Evolutionary conservation across 2,329 filamentous ascomycete species (phyloP).

Genomic region (Colletotrichum sp.): DNA sequence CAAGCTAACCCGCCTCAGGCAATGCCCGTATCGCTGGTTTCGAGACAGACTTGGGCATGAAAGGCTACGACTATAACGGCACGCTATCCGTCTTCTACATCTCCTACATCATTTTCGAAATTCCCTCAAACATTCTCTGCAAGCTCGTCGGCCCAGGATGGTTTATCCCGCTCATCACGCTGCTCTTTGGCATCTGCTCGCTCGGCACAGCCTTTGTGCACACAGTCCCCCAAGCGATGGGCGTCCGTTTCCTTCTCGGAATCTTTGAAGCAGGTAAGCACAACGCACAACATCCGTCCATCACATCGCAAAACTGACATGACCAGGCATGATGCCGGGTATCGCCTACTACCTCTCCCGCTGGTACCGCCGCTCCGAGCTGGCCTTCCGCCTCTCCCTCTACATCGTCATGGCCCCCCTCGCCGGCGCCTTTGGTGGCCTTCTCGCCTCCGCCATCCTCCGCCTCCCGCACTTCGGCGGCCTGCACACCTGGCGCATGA

Average conservation of each 20-base stretch:
- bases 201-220: slow-evolving; percentile 67
- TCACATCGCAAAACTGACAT: background rate
- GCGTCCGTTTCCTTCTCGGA: slow-evolving; percentile 64
- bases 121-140: slow-evolving; percentile 66
- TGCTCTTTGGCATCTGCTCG: slow-evolving; percentile 64
- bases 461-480: slow-evolving; percentile 61
- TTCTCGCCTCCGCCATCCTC: slow-evolving; percentile 67
- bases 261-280: slow-evolving; percentile 63
- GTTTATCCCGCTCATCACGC: slow-evolving; percentile 63
- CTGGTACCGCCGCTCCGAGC: slow-evolving; percentile 68
- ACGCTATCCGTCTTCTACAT: slow-evolving; percentile 69
- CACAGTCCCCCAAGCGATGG: slow-evolving; percentile 49
- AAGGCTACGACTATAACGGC: slow-evolving; percentile 65
- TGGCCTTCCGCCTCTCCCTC: slow-evolving; percentile 66
- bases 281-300: slow-evolving; percentile 38
- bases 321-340: slow-evolving; percentile 50
- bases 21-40: slow-evolving; percentile 66
- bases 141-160: slow-evolving; percentile 70
- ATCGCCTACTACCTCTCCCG: slow-evolving; percentile 70
- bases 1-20: slow-evolving; percentile 36
- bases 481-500: slow-evolving; percentile 69
- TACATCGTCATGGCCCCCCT: slow-evolving; percentile 72
- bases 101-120: slow-evolving; percentile 69
- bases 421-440: slow-evolving; percentile 71
- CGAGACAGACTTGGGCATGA: slow-evolving; percentile 58